Evolutionary conservation across 2,329 filamentous ascomycete species (phyloP), one percentile per base, ranked within the genome.

Genomic region (Trichophyton schoenleinii): DNA sequence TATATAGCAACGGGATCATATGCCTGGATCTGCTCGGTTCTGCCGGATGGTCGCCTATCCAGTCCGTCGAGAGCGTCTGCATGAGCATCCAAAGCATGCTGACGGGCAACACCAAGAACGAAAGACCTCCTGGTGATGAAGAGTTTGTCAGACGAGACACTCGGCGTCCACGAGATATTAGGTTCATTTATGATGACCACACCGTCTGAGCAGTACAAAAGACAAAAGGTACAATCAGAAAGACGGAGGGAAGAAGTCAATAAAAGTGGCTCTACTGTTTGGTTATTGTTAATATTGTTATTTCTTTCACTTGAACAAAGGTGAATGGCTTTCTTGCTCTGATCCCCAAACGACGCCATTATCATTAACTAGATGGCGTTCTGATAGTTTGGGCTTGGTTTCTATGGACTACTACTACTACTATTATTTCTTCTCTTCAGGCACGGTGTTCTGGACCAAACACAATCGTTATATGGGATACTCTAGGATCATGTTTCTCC

Each of bases 51-150:
- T 94, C 88, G 57, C 94, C 94, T 0, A 92, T 99, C 0, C 94
- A 99, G 72, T 96, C 92, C 63, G 94, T 96, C 7, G 92, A 97
- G 78, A 95, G 88, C 70, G 86, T 99, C 28, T 96, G 91, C 78
- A 94, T 99, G 83, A 95, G 90, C 74, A 83, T 99, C 60, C 94
- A 99, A 76, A 96, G 90, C 77, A 99, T 99, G 94, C 76, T 99
- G 70, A 96, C 94, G 1, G 91, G 92, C 64, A 99, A 99, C 73
- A 87, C 84, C 9, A 92, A 91, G 76, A 87, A 92, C 69, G 91
- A 97, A 75, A 81, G 94, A 38, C 94, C 94, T 0, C 87, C 88
- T 0, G 94, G 92, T 3, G 91, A 99, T 70, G 88, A 87, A 61
- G 87, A 94, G 9, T 97, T 99, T 70, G 91, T 96, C 28, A 80